Percentiles rank a stretch among this genome's conserved stretches.
Evolutionary conservation across 257 asterid genomes (phyloP).

Genomic region (Perilla frutescens): DNA sequence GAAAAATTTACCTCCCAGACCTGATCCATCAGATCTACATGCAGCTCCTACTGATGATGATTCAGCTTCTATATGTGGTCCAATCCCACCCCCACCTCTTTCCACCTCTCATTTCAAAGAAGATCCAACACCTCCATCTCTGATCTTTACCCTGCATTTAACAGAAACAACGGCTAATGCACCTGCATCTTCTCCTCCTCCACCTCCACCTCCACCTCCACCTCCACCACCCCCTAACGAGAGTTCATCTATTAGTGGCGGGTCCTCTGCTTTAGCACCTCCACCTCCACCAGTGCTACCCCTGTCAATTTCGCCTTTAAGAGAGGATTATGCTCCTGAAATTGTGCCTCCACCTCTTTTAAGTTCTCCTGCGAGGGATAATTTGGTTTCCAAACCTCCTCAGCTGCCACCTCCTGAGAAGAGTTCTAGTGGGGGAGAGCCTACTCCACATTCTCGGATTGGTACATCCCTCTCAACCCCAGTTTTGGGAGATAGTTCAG

Average conservation of each 20-base stretch:
- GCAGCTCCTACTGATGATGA: constrained; percentile 23
- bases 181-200: constrained; percentile 33
- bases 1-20: constrained; percentile 27
- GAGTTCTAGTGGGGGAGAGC: constrained; percentile 31
- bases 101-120: constrained; percentile 43
- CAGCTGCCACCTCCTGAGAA: constrained; percentile 37
- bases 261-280: constrained; percentile 24
- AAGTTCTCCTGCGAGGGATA: constrained; percentile 40
- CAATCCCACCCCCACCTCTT: constrained; percentile 36
- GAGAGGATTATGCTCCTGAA: constrained; percentile 38
- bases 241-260: constrained; percentile 22
- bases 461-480: constrained; percentile 29
- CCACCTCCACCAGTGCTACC: constrained; percentile 15
- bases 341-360: constrained; percentile 40
- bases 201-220: constrained; percentile 34
- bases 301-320: constrained; percentile 36
- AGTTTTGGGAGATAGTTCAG: constrained; percentile 40
- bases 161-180: constrained; percentile 25
- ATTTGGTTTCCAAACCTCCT: constrained; percentile 31
- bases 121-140: constrained; percentile 29
- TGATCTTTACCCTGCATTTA: constrained; percentile 31
- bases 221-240: constrained; percentile 10
- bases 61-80: constrained; percentile 32
- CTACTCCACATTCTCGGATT: constrained; percentile 32
- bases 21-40: constrained; percentile 14